Conservation (phyloP, 495 filamentous ascomycete genomes). For the Aspergillus bridgeri region DNA sequence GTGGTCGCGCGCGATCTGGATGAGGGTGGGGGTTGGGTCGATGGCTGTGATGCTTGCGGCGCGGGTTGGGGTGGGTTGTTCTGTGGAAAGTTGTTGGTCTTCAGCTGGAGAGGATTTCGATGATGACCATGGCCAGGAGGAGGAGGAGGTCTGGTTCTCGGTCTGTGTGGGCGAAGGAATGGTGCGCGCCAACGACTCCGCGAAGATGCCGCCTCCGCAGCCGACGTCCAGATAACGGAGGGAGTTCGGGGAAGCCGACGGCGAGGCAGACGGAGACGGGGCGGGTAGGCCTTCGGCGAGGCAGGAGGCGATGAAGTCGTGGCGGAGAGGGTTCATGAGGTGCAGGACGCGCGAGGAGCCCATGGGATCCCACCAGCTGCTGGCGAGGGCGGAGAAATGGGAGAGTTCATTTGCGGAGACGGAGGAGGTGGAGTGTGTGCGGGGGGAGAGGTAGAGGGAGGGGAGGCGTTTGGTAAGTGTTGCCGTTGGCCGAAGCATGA, state of each 20-base stretch:
- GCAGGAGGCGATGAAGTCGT: slow-evolving; percentile 82
- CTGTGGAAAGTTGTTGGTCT: slow-evolving; percentile 14
- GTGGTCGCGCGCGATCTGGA: slow-evolving; percentile 75
- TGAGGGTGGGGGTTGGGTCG: slow-evolving; percentile 76
- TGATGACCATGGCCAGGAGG: too few species aligned
- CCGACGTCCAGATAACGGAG: slow-evolving; percentile 86
- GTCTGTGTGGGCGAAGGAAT: slow-evolving; percentile 27
- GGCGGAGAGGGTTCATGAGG: slow-evolving; percentile 95
- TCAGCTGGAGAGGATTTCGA: too few species aligned
- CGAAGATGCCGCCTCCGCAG: slow-evolving; percentile 95
- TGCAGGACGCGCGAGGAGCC: slow-evolving; percentile 89
- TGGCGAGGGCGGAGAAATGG: slow-evolving; percentile 91
- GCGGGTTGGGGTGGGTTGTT: slow-evolving; percentile 42
- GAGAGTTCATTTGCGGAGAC: slow-evolving; percentile 84
- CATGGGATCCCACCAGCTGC: slow-evolving; percentile 95
- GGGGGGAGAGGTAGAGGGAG: slow-evolving; percentile 10
- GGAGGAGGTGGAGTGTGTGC: slow-evolving; percentile 59
- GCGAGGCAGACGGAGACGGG: slow-evolving; percentile 1
- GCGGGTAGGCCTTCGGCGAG: slow-evolving; percentile 42
- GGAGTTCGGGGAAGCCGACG: slow-evolving; percentile 20
- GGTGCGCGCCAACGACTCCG: slow-evolving; percentile 81
- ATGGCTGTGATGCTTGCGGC: slow-evolving; percentile 74
- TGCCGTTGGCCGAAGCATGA: too few species aligned
- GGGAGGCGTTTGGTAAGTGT: slow-evolving; percentile 9
- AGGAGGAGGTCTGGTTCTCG: slow-evolving; percentile 43